Evolutionary conservation across 805 yeast genomes (phyloP).

Genomic region (Cyberlindnera japonica): DNA sequence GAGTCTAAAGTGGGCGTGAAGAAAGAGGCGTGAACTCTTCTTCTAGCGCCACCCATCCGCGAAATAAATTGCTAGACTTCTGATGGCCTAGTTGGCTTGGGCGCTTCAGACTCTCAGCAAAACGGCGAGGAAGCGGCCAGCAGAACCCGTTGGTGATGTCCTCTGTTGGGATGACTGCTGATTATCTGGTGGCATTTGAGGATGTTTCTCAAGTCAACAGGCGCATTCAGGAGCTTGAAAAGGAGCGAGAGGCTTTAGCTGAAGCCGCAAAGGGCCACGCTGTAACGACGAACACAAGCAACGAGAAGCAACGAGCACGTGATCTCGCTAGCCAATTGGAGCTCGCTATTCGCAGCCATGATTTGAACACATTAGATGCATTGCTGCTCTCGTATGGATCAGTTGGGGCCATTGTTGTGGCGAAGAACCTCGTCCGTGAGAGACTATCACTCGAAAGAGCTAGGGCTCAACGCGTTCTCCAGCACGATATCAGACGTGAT

Average conservation of each 20-base stretch:
- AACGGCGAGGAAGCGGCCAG: too few relatives aligned
- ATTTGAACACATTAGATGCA: conserved; percentile 21
- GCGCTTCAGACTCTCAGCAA: too few relatives aligned
- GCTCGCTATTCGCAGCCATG: conserved; percentile 16
- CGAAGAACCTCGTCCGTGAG: conserved; percentile 14
- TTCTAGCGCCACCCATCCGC: too few relatives aligned
- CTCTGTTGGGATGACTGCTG: neutral
- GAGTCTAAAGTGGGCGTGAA: too few relatives aligned
- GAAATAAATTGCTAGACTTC: too few relatives aligned
- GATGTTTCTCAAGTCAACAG: conserved; percentile 11
- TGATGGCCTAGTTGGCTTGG: too few relatives aligned
- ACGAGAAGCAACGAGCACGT: conserved; percentile 12
- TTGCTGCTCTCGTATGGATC: conserved; percentile 22
- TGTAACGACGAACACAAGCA: conserved; percentile 1
- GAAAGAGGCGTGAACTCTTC: too few relatives aligned
- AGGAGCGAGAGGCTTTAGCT: conserved; percentile 5
- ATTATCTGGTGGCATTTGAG: conserved; percentile 1
- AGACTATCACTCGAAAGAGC: conserved; percentile 3
- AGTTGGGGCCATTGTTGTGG: conserved; percentile 16
- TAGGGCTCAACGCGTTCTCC: conserved; percentile 6
- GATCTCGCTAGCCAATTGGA: conserved; percentile 17
- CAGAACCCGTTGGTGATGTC: too few relatives aligned
- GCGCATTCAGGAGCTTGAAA: conserved; percentile 13
- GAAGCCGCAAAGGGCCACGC: conserved; percentile 3
- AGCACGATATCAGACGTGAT: conserved; percentile 8